A percentile compares a stretch with the other conserved stretches of the same genome.
Conservation (phyloP, 2,329 filamentous ascomycete genomes). For the Cytospora piceicola region DNA sequence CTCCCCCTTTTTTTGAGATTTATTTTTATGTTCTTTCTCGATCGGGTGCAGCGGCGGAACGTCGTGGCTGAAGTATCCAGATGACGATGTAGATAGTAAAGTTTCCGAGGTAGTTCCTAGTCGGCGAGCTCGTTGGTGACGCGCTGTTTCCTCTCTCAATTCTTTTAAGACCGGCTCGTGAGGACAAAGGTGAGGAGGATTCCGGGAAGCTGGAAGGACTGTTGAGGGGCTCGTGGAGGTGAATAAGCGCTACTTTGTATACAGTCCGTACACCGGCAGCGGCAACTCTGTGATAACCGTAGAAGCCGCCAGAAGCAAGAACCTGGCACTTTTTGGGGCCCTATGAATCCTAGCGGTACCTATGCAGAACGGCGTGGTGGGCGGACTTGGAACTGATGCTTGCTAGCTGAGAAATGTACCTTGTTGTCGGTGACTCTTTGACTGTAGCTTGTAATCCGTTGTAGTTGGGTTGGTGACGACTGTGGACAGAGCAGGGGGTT, state of each 20-base stretch:
- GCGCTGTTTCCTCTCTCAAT: background rate
- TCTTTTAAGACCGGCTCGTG: conserved; percentile 4
- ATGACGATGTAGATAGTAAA: conserved; percentile 13
- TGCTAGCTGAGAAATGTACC: conserved; percentile 20
- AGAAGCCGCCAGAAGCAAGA: conserved; percentile 8
- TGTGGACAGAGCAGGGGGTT: conserved; percentile 31
- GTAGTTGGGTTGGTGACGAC: conserved; percentile 20
- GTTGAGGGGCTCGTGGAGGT: conserved; percentile 20
- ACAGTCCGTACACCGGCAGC: conserved; percentile 19
- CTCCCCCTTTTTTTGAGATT: background rate
- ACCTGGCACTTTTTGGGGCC: conserved; percentile 11
- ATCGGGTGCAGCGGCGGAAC: conserved; percentile 18
- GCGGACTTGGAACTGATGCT: conserved; percentile 23
- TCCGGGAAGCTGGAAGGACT: background rate
- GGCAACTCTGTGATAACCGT: conserved; percentile 6
- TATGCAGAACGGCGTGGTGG: conserved; percentile 12
- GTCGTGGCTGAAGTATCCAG: conserved; percentile 22
- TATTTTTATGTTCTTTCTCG: conserved; percentile 5
- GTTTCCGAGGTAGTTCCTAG: conserved; percentile 15
- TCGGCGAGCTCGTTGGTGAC: conserved; percentile 11
- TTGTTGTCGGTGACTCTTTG: conserved; percentile 17
- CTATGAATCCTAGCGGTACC: conserved; percentile 1
- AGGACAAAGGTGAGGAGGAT: conserved; percentile 20
- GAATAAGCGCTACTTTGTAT: conserved; percentile 20
- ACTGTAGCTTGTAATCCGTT: background rate